A percentile compares a stretch with the other conserved stretches of the same genome.
phyloP scores from a whole-genome alignment of 176 grass and related monocot species.

The Carex myosuroides region DNA sequence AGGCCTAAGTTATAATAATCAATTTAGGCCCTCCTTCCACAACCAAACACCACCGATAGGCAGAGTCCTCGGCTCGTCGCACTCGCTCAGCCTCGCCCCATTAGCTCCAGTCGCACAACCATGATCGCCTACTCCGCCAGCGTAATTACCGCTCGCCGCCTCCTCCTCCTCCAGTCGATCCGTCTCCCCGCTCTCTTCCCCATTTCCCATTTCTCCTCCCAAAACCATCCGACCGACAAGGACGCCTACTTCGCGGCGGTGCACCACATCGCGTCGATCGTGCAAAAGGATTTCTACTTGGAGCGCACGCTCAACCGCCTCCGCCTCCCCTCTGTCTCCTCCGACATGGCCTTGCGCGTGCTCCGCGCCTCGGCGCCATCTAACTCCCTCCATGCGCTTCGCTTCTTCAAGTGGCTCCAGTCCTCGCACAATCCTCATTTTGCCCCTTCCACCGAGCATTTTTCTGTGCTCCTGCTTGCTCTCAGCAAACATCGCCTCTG shows the following conservation, averaged over 20 bases:
- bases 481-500: conserved; percentile 58
- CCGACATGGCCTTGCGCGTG: conserved; percentile 77
- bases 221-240: conserved; percentile 38
- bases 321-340: conserved; percentile 66
- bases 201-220: conserved; percentile 17
- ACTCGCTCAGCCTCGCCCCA: not conserved
- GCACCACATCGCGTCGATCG: conserved; percentile 76
- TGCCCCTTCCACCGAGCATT: conserved; percentile 58
- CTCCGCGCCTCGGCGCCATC: conserved; percentile 54
- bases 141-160: conserved; percentile 7
- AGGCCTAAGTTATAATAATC: no score
- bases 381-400: conserved; percentile 55
- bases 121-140: conserved; percentile 3
- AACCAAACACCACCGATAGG: no score
- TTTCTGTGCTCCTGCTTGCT: conserved; percentile 72
- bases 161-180: conserved; percentile 27
- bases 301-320: conserved; percentile 87
- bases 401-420: conserved; percentile 78
- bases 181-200: not conserved
- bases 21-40: no score
- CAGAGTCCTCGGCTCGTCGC: no score
- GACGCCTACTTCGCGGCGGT: conserved; percentile 86
- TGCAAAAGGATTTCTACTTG: conserved; percentile 92
- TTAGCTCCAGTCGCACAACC: not conserved
- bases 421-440: conserved; percentile 39